Evolutionary conservation across 345 rosid genomes (phyloP).

Genomic region (Heritiera fomes): DNA sequence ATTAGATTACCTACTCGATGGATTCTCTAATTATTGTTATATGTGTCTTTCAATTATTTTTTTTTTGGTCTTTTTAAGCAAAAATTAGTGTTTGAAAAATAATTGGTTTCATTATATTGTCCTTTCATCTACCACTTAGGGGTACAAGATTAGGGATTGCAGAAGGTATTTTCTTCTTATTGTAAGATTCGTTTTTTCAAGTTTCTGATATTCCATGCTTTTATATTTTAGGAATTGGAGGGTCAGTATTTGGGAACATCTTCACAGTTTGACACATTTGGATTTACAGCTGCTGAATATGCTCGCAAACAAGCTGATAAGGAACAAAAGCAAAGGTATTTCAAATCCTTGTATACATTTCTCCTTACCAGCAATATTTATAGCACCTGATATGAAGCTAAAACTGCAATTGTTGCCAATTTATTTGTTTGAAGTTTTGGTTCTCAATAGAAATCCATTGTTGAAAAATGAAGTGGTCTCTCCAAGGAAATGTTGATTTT

Average conservation of each 20-base stretch:
- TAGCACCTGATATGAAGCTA: neutral
- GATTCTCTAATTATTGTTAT: neutral
- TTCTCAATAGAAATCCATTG: neutral
- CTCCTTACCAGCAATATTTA: too few relatives aligned
- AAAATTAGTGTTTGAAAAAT: too few relatives aligned
- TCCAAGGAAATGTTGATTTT: neutral
- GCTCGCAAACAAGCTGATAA: conserved; percentile 88
- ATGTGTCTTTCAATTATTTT: too few relatives aligned
- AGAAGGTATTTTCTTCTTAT: neutral
- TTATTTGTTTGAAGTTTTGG: neutral
- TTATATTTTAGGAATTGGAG: conserved; percentile 70
- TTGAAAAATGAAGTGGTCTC: neutral
- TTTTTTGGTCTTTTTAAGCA: neutral
- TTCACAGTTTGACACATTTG: conserved; percentile 94
- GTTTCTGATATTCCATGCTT: conserved; percentile 16
- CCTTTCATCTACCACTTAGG: neutral
- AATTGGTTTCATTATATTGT: neutral
- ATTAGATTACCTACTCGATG: neutral
- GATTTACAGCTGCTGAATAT: conserved; percentile 86
- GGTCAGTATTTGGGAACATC: conserved; percentile 66
- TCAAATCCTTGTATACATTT: neutral
- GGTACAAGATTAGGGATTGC: neutral
- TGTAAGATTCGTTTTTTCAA: neutral
- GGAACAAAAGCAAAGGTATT: conserved; percentile 81
- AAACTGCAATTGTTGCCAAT: conserved; percentile 11